A percentile compares a stretch with the other conserved stretches of the same genome.
phyloP scores from a whole-genome alignment of 139 green algal genomes.

The Gonium pectorale region DNA sequence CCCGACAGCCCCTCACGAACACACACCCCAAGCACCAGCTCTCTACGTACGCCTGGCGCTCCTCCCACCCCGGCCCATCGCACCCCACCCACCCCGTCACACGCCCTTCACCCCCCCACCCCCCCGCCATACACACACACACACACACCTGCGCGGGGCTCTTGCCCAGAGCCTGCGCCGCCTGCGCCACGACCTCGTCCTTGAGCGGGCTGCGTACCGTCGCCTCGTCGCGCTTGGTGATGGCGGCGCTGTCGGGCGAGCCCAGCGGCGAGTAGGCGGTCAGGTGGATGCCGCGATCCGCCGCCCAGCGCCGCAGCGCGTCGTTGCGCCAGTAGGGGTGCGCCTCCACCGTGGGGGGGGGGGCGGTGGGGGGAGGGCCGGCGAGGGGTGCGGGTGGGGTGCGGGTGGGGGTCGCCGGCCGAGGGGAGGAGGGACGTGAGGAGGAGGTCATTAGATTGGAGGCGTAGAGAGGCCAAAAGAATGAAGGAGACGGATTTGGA shows the following conservation, averaged over 20 bases:
- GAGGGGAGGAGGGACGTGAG: no score
- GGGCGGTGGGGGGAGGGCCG: background rate
- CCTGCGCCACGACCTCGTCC: conserved; percentile 68
- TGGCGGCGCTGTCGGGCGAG: conserved; percentile 79
- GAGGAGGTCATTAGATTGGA: no score
- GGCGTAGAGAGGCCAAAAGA: no score
- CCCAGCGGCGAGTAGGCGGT: conserved; percentile 93
- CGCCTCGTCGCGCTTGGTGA: conserved; percentile 71
- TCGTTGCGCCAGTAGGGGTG: conserved; percentile 94
- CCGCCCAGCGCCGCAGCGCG: conserved; percentile 75
- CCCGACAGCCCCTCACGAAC: no score
- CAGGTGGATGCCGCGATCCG: conserved; percentile 81
- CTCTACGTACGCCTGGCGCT: no score
- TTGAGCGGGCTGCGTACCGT: conserved; percentile 70
- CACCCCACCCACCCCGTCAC: no score
- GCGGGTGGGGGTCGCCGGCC: background rate
- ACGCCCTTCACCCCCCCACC: no score
- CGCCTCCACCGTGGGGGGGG: conserved; percentile 77
- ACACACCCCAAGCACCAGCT: no score
- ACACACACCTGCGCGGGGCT: conserved; percentile 67
- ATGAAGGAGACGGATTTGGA: no score
- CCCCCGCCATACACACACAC: no score
- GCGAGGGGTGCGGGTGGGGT: background rate
- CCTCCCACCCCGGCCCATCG: no score
- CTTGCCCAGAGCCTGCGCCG: conserved; percentile 72